A percentile compares a stretch with the other conserved stretches of the same genome.
Evolutionary conservation across 805 yeast genomes (phyloP).

Genomic region (Metschnikowia lochheadii): DNA sequence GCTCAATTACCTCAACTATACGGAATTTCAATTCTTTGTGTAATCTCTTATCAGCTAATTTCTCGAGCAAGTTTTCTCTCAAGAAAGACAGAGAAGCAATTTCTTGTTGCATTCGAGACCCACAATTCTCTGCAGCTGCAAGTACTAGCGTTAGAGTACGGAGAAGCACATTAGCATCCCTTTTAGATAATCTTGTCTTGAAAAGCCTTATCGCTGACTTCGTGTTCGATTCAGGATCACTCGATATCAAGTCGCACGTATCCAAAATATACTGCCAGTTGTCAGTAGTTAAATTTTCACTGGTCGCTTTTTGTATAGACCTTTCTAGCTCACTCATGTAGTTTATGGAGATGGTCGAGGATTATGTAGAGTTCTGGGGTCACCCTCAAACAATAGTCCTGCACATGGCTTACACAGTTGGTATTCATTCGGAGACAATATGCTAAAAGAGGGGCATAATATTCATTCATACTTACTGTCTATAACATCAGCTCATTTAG

Average conservation of each 20-base stretch:
- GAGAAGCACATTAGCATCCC: slow-evolving; percentile 40
- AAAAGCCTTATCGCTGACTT: slow-evolving; percentile 28
- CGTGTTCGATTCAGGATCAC: slow-evolving; percentile 36
- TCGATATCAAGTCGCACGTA: slow-evolving; percentile 36
- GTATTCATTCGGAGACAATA: neutral
- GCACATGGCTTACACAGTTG: neutral
- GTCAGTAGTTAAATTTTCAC: slow-evolving; percentile 37
- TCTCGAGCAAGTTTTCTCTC: slow-evolving; percentile 30
- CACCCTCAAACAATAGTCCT: slow-evolving; percentile 1
- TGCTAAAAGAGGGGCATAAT: neutral
- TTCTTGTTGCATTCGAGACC: slow-evolving; percentile 42
- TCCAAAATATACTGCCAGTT: slow-evolving; percentile 44
- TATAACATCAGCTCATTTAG: neutral
- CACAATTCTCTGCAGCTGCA: slow-evolving; percentile 43
- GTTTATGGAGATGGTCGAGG: neutral
- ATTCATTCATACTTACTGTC: neutral
- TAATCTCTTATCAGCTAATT: slow-evolving; percentile 50
- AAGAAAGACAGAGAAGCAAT: slow-evolving; percentile 37
- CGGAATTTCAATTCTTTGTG: slow-evolving; percentile 66
- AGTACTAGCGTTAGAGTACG: slow-evolving; percentile 34
- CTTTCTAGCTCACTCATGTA: slow-evolving; percentile 15
- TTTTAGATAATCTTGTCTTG: slow-evolving; percentile 22
- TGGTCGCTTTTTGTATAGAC: slow-evolving; percentile 36
- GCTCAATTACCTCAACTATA: slow-evolving; percentile 63
- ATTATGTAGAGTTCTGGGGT: neutral